A percentile compares a stretch with the other conserved stretches of the same genome.
phyloP scores from a whole-genome alignment of 2,329 filamentous ascomycete genomes.

The Aciculosporium take region DNA sequence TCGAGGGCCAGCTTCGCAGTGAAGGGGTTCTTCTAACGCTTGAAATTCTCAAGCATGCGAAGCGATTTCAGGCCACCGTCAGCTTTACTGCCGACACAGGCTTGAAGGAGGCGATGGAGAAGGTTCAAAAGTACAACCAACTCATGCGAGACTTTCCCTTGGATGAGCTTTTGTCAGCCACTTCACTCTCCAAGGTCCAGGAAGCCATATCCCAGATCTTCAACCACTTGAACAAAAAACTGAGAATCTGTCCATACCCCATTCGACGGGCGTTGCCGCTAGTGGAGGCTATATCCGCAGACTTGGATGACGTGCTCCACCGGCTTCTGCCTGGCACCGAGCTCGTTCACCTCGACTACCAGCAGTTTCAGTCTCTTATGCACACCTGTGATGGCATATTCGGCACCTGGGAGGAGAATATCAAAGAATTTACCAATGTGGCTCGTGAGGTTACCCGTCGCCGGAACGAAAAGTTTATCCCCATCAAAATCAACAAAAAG shows the following conservation, averaged over 20 bases:
- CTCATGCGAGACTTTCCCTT: constrained; percentile 96
- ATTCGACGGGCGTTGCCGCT: constrained; percentile 80
- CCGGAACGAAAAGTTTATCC: constrained; percentile 94
- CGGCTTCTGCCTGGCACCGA: constrained; percentile 72
- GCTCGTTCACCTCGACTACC: constrained; percentile 82
- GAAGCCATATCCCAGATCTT: constrained; percentile 87
- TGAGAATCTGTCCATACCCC: constrained; percentile 90
- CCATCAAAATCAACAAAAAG: constrained; percentile 84
- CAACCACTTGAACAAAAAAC: constrained; percentile 89
- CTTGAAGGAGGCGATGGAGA: constrained; percentile 87
- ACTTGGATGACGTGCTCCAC: constrained; percentile 78
- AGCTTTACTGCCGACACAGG: constrained; percentile 95
- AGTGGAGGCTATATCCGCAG: constrained; percentile 92
- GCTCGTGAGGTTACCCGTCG: constrained; percentile 88
- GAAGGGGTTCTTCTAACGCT: constrained; percentile 84
- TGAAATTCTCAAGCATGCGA: constrained; percentile 90
- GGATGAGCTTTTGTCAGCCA: constrained; percentile 85
- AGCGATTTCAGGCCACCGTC: constrained; percentile 93
- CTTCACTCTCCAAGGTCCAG: constrained; percentile 73
- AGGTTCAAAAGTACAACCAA: constrained; percentile 97
- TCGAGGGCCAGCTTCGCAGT: constrained; percentile 75
- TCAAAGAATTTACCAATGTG: constrained; percentile 96
- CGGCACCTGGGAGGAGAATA: constrained; percentile 83
- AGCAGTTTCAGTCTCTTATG: constrained; percentile 80
- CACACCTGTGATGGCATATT: constrained; percentile 73